Base-by-base conservation (phyloP, 164 flowering plant genomes). In the Macadamia integrifolia region DNA sequence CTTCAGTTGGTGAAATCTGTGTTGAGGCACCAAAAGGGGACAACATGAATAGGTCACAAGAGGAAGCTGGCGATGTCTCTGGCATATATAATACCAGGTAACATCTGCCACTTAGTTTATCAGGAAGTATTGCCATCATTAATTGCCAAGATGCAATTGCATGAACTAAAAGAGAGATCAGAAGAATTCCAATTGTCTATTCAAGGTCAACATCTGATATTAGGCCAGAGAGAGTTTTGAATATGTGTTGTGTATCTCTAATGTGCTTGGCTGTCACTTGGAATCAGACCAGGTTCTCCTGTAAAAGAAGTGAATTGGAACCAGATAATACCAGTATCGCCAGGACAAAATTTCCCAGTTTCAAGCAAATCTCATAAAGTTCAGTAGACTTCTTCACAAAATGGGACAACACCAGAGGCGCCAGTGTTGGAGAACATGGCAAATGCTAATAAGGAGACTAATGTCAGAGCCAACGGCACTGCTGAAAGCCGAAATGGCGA, bases 51-150 rank as follows among this genome's bases (percentile, higher is more conserved):
- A 77, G 28, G 52, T 66, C 43, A 66, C 65, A 69, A 13, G 66
- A 72, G 50, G 78, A 79, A 66, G 65, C 77, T 30, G 75, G 63
- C 46, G 71, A 62, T n/a, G 73, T 80, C 74, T 72, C 76, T 61
- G 55, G 64, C 66, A 71, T 58, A 75, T 66, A 63, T 40, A 60
- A 64, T 42, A 65, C 73, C 71, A 84, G 90, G 92, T 86, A 81
- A 71, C 5, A 18, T 62, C 18, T 66, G 44, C 12, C 31, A 29
- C 30, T 55, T 31, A 14, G 14, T 14, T 2, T 53, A 13, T 53
- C 15, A 14, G 15, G 6, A 17, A 53, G 15, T 53, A 14, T 12
- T 4, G 18, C 17, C 57, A 53, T 53, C 6, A 3, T 53, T n/a
- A 29, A 44, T 60, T 42, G n/a, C 9, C 50, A 46, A 9, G 13